Conservation (phyloP, 2,329 filamentous ascomycete genomes). For the Cladobotryum mycophilum region DNA sequence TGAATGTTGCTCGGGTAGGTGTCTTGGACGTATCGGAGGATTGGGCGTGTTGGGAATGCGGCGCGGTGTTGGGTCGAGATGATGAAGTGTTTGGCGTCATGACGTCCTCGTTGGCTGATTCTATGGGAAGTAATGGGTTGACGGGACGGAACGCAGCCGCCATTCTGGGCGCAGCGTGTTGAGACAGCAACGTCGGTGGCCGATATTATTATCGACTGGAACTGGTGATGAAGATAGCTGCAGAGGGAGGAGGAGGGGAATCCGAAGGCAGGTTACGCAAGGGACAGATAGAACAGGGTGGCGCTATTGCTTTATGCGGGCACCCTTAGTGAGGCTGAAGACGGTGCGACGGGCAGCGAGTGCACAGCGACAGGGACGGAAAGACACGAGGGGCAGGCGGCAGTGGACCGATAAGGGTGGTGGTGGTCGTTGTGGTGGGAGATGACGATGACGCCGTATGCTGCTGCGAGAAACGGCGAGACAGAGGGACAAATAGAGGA, state of each 20-base stretch:
- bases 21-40: conserved; percentile 47
- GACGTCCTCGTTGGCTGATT: conserved; percentile 28
- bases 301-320: conserved; percentile 12
- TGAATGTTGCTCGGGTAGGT: conserved; percentile 55
- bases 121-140: conserved; percentile 34
- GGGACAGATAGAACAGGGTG: conserved; percentile 8
- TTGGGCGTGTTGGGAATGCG: conserved; percentile 22
- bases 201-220: conserved; percentile 10
- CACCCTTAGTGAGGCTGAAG: conserved; percentile 20
- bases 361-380: conserved; percentile 2
- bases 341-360: conserved; percentile 19
- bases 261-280: conserved; percentile 13
- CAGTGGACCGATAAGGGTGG: neutral
- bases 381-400: conserved; percentile 1
- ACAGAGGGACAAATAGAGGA: conserved; percentile 7
- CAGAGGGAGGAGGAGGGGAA: conserved; percentile 13
- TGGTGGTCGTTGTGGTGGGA: neutral
- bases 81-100: conserved; percentile 32
- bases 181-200: conserved; percentile 14
- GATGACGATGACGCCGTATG: too few relatives aligned
- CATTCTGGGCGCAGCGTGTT: conserved; percentile 28
- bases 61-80: conserved; percentile 31
- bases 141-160: conserved; percentile 44
- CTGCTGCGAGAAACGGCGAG: conserved; percentile 1
- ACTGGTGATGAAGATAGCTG: conserved; percentile 8